A percentile compares a stretch with the other conserved stretches of the same genome.
phyloP scores from a whole-genome alignment of 1,284 basidiomycete genomes.

The Ganoderma sinense region DNA sequence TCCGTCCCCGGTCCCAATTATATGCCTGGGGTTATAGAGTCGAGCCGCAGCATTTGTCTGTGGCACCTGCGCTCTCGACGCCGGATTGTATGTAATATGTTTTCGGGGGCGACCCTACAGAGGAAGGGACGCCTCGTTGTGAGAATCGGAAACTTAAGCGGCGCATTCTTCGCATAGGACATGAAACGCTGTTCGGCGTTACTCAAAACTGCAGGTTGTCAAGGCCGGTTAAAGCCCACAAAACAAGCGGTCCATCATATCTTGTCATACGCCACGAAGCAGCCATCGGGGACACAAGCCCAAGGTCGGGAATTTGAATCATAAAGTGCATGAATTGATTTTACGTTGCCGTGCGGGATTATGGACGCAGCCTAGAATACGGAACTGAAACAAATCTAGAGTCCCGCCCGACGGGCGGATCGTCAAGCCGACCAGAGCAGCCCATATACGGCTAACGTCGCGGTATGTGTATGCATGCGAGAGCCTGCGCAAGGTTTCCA shows the following conservation, averaged over 20 bases:
- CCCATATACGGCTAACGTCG: background rate
- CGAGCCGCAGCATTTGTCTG: background rate
- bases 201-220: background rate
- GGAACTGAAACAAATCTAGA: background rate
- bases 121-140: background rate
- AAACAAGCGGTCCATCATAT: background rate
- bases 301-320: background rate
- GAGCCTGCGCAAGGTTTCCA: background rate
- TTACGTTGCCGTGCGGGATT: background rate
- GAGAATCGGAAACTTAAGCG: background rate
- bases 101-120: background rate
- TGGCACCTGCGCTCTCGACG: background rate
- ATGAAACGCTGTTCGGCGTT: background rate
- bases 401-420: background rate
- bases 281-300: background rate
- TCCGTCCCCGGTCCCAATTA: background rate
- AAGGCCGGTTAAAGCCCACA: background rate
- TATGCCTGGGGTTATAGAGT: background rate
- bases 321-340: too few species aligned
- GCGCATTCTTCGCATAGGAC: slow-evolving; percentile 4
- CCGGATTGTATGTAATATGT: background rate
- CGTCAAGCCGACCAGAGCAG: background rate
- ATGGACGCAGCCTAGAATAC: background rate
- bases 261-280: background rate
- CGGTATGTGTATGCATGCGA: background rate